phyloP scores from a whole-genome alignment of 73 alveolate species.

The Tetrahymena borealis region DNA sequence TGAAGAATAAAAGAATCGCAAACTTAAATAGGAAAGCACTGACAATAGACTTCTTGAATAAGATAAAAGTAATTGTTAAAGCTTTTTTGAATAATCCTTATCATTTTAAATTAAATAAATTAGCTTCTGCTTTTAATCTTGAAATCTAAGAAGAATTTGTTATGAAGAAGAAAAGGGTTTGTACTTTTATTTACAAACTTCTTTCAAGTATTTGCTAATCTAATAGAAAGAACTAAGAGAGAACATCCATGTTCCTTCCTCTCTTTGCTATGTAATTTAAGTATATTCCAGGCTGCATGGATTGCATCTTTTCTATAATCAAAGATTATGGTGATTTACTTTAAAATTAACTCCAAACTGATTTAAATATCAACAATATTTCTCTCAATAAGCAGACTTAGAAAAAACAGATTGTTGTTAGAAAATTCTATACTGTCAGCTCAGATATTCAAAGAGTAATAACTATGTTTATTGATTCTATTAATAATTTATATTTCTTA shows the following conservation, averaged over 20 bases:
- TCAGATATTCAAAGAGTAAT: neutral
- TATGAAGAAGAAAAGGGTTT: constrained; percentile 20
- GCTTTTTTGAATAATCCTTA: neutral
- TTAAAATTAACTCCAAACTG: neutral
- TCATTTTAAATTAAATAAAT: neutral
- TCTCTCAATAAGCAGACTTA: neutral
- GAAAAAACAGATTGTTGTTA: neutral
- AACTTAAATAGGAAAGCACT: neutral
- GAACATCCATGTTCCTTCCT: constrained; percentile 13
- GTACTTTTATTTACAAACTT: constrained; percentile 24
- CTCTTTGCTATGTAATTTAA: constrained; percentile 21
- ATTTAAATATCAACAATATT: neutral
- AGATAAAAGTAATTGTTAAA: neutral
- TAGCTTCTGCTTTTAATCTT: neutral
- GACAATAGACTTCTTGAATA: neutral
- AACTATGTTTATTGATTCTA: neutral
- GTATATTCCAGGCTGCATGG: constrained; percentile 15
- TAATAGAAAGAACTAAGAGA: constrained; percentile 9
- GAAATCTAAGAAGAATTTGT: constrained; percentile 17
- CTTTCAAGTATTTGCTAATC: constrained; percentile 21
- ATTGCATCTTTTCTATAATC: constrained; percentile 25
- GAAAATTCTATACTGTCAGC: neutral
- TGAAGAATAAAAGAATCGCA: neutral
- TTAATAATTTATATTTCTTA: neutral
- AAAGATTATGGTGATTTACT: constrained; percentile 36